Evolutionary conservation across 345 rosid species (phyloP).

Genomic region (Eucalyptus tenuipes): DNA sequence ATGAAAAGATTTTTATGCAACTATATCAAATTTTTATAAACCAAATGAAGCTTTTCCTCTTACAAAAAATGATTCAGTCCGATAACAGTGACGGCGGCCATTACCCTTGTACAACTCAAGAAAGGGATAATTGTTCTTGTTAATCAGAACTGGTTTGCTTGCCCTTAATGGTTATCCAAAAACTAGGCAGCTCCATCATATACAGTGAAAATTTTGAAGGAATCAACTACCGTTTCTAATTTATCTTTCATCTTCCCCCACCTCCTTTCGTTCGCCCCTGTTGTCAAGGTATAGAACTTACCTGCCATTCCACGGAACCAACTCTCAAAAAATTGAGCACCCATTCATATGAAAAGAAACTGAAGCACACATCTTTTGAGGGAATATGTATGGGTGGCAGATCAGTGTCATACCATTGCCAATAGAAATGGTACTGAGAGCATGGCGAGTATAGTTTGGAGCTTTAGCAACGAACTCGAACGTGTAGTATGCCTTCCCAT

Average conservation of each 20-base stretch:
- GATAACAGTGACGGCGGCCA: neutral
- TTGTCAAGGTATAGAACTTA: slow-evolving; percentile 74
- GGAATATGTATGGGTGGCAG: neutral
- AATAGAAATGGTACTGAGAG: slow-evolving; percentile 54
- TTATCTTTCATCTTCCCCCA: slow-evolving; percentile 92
- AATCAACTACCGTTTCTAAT: slow-evolving; percentile 57
- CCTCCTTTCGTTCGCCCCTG: slow-evolving; percentile 83
- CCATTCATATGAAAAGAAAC: neutral
- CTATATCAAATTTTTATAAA: neutral
- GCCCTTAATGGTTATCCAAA: neutral
- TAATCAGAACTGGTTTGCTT: neutral
- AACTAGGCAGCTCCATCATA: neutral
- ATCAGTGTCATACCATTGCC: slow-evolving; percentile 50
- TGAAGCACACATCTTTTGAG: neutral
- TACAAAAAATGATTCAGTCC: neutral
- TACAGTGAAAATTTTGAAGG: slow-evolving; percentile 53
- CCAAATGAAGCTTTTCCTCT: neutral
- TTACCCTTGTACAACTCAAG: neutral
- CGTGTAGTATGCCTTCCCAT: slow-evolving; percentile 69
- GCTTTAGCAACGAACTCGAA: slow-evolving; percentile 80
- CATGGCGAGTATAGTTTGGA: slow-evolving; percentile 87
- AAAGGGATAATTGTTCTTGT: neutral
- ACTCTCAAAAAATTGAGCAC: neutral
- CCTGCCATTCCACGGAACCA: slow-evolving; percentile 23
- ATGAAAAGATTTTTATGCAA: neutral